Conservation (phyloP, 345 rosid species). For the Sonneratia alba region DNA sequence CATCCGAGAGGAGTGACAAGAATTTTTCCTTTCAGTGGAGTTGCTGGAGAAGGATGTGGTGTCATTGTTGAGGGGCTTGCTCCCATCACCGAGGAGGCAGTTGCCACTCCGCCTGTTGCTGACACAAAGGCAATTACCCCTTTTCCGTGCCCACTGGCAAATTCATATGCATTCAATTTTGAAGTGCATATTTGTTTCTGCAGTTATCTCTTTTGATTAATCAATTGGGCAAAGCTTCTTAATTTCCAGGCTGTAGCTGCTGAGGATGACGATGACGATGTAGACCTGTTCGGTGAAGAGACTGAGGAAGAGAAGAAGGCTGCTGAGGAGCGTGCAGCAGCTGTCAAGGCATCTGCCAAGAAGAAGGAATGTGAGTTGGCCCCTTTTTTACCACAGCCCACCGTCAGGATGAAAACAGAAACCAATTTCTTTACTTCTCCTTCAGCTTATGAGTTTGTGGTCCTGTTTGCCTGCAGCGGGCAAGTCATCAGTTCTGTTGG, state of each 20-base stretch:
- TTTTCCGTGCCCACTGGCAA: not conserved
- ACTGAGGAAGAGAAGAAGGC: conserved; percentile 15
- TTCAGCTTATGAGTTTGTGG: not conserved
- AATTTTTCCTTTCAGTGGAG: conserved; percentile 43
- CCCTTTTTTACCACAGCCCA: not conserved
- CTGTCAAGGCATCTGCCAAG: conserved; percentile 15
- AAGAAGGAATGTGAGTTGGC: conserved; percentile 20
- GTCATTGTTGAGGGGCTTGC: conserved; percentile 59
- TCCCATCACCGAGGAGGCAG: conserved; percentile 23
- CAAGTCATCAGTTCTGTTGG: conserved; percentile 19
- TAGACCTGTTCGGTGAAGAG: conserved; percentile 13
- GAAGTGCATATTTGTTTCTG: not conserved
- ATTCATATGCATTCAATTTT: not conserved
- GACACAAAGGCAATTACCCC: conserved; percentile 52
- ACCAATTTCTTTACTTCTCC: not conserved
- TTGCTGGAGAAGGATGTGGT: conserved; percentile 72
- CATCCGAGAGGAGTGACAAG: no score
- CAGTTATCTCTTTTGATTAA: not conserved
- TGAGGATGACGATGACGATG: conserved; percentile 17
- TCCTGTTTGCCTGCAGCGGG: conserved; percentile 13
- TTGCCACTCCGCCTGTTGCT: conserved; percentile 69
- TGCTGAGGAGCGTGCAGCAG: not conserved
- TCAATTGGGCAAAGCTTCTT: not conserved
- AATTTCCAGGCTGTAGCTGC: conserved; percentile 18
- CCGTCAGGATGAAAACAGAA: not conserved